Conservation (phyloP, 1,284 basidiomycete genomes). For the Naganishia albida region DNA sequence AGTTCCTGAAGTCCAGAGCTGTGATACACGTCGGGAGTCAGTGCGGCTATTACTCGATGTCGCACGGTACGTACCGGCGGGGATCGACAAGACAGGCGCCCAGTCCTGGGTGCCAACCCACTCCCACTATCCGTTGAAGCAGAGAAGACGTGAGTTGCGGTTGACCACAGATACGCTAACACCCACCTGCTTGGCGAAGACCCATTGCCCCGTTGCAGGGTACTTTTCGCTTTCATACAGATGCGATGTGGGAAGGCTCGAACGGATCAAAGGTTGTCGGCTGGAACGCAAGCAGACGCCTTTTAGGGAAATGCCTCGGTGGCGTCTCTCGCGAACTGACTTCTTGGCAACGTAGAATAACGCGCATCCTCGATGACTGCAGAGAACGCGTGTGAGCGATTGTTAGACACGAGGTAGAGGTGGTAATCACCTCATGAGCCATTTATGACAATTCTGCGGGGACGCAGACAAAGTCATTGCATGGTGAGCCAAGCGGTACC, state of each 20-base stretch:
- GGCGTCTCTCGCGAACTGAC: slow-evolving; percentile 53
- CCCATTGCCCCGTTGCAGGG: slow-evolving; percentile 44
- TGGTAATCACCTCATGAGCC: slow-evolving; percentile 58
- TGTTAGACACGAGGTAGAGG: neutral
- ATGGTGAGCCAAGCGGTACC: neutral
- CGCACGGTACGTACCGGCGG: slow-evolving; percentile 9
- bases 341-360: slow-evolving; percentile 75
- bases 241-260: slow-evolving; percentile 71
- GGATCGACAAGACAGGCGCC: slow-evolving; percentile 39
- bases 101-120: slow-evolving; percentile 49
- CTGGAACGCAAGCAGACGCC: slow-evolving; percentile 28
- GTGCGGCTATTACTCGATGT: slow-evolving; percentile 21
- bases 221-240: slow-evolving; percentile 59
- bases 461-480: neutral
- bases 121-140: slow-evolving; percentile 34
- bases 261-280: slow-evolving; percentile 76
- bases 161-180: slow-evolving; percentile 44
- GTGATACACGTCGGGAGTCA: slow-evolving; percentile 41
- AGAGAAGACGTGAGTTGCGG: neutral
- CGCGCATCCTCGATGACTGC: slow-evolving; percentile 68
- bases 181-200: slow-evolving; percentile 57
- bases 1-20: slow-evolving; percentile 74
- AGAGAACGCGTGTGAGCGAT: slow-evolving; percentile 46
- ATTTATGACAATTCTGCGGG: slow-evolving; percentile 75
- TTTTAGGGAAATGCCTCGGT: neutral